A percentile compares a stretch with the other conserved stretches of the same genome.
Conservation (phyloP, 2,329 filamentous ascomycete genomes). For the Sphaerulina populicola region DNA sequence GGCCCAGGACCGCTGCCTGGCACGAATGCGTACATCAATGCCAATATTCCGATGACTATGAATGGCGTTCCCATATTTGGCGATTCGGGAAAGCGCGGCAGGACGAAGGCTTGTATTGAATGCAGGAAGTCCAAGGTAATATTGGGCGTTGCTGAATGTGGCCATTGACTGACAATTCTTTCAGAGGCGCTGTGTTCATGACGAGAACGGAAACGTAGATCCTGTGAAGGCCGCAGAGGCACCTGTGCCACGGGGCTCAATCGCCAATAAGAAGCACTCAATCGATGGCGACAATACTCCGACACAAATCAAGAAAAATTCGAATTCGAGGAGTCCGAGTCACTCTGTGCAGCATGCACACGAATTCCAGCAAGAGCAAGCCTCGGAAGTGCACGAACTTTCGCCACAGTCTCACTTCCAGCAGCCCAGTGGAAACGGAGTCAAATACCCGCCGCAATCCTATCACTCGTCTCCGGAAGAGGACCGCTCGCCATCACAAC, state of each 20-base stretch:
- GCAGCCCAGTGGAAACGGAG: slow-evolving; percentile 4
- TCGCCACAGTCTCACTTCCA: slow-evolving; percentile 9
- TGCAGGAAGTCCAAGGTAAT: slow-evolving; percentile 60
- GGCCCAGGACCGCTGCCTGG: slow-evolving; percentile 24
- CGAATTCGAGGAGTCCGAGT: slow-evolving; percentile 13
- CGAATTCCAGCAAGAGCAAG: slow-evolving; percentile 7
- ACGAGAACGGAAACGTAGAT: slow-evolving; percentile 56
- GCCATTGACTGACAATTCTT: slow-evolving; percentile 2
- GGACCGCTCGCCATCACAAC: slow-evolving; percentile 8
- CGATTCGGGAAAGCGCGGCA: slow-evolving; percentile 30
- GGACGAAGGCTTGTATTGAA: slow-evolving; percentile 58
- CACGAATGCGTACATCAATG: slow-evolving; percentile 29
- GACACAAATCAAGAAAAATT: slow-evolving; percentile 23
- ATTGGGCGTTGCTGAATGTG: slow-evolving; percentile 7
- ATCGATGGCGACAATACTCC: slow-evolving; percentile 34
- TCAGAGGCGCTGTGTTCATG: slow-evolving; percentile 58
- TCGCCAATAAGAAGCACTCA: slow-evolving; percentile 48
- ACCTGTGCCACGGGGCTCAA: slow-evolving; percentile 51
- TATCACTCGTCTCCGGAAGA: slow-evolving; percentile 6
- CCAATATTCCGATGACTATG: slow-evolving; percentile 42
- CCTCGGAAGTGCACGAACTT: slow-evolving; percentile 13
- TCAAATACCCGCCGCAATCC: slow-evolving; percentile 10
- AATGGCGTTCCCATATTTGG: slow-evolving; percentile 53
- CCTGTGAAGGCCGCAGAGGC: slow-evolving; percentile 55
- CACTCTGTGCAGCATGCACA: slow-evolving; percentile 1